Evolutionary conservation across 148 eudicot species (phyloP).

Genomic region (Limonium bicolor): DNA sequence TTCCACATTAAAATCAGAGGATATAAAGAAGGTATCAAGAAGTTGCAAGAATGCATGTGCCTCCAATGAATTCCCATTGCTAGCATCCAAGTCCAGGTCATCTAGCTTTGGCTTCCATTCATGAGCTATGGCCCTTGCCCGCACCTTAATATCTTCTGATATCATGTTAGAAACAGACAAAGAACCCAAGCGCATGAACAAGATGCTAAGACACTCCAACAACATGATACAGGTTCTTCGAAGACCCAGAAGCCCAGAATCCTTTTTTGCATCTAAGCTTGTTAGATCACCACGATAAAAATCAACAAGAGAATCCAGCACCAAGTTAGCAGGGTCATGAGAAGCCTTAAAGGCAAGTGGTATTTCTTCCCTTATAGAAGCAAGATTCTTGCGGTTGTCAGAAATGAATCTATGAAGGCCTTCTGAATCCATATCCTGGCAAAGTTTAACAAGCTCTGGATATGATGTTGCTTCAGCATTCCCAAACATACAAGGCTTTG

Average conservation of each 20-base stretch:
- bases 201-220: slow-evolving; percentile 85
- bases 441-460: slow-evolving; percentile 69
- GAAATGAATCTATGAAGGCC: slow-evolving; percentile 93
- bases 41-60: slow-evolving; percentile 98
- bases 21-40: slow-evolving; percentile 60
- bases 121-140: slow-evolving; percentile 78
- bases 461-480: slow-evolving; percentile 44
- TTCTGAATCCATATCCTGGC: slow-evolving; percentile 74
- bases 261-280: slow-evolving; percentile 68
- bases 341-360: slow-evolving; percentile 77
- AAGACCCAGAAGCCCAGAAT: slow-evolving; percentile 74
- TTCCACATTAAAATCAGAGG: slow-evolving; percentile 64
- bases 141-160: slow-evolving; percentile 38
- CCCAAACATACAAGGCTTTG: slow-evolving; percentile 29
- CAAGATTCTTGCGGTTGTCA: slow-evolving; percentile 97
- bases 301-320: slow-evolving; percentile 67
- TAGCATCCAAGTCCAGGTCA: slow-evolving; percentile 78
- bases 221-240: slow-evolving; percentile 96
- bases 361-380: slow-evolving; percentile 80
- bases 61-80: slow-evolving; percentile 94
- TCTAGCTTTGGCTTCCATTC: slow-evolving; percentile 90
- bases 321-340: slow-evolving; percentile 67
- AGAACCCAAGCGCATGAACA: slow-evolving; percentile 32
- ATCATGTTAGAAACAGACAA: slow-evolving; percentile 35
- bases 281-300: slow-evolving; percentile 51